Evolutionary conservation across 192 early-diverging fungal species (phyloP), one percentile per base, ranked within the genome.

Genomic region (Rhizophagus sp.): DNA sequence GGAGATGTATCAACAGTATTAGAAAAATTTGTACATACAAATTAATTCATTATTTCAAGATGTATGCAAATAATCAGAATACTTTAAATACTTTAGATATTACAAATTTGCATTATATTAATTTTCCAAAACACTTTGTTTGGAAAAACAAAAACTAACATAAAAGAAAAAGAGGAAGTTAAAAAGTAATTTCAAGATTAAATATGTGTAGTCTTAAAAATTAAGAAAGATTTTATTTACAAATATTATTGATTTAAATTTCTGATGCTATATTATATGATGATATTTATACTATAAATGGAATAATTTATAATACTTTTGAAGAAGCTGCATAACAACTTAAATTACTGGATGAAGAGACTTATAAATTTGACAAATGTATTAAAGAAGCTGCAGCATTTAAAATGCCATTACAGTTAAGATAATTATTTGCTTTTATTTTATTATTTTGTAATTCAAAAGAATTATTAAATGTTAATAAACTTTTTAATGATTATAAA

Each of bases 351-450:
- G 75, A 80, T 52, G 81, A 33, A 30, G 27, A 82, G n/a, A n/a
- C n/a, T 39, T 25, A 68, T 25, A 75, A 84, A 62, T 81, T 65
- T 52, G 33, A 24, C 1, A 34, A 73, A 11, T 50, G 27, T 61
- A 39, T 78, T 33, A 2, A 73, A n/a, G 76, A 82, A 64, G 75
- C 47, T 15, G 27, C n/a, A 2, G 9, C 12, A 6, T 68, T 36
- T 34, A 8, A 19, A 30, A 68, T 79, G 65, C 44, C 76, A 7
- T 50, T 1, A 24, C 3, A 41, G 41, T 7, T 84, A 15, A 73
- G 80, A 27, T 34, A 65, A 19, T 68, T 81, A 30, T 84, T 84
- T 79, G 50, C 76, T 4, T 36, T 50, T 47, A 79, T 83, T 27
- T 30, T 81, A 25, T 22, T 66, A 22, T 25, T 64, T 27, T 75